Base-by-base conservation (phyloP, 2,329 filamentous ascomycete species). In the Mollisia scopiformis region DNA sequence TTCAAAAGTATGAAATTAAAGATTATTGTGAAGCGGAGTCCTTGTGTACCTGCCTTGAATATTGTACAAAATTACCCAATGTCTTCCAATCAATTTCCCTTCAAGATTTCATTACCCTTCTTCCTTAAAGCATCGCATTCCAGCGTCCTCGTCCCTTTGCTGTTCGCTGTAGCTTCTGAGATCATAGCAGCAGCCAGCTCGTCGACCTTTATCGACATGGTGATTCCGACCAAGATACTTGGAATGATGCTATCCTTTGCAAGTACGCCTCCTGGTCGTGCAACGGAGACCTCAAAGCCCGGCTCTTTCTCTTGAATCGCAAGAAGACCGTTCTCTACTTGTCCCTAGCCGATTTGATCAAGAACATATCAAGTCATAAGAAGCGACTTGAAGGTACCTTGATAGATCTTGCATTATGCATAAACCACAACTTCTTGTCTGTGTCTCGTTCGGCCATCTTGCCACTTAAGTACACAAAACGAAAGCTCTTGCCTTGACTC, bases 391-490 rank as follows among this genome's bases (percentile, higher is more conserved):
- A 25, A 2, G 59, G 25, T 55, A 73, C 74, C 60, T 74, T 68
- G 30, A 73, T 66, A 28, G 62, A 68, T 41, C 75, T 65, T 35
- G 57, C 57, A 30, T 71, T 68, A 3, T 66, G 55, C 51, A 73
- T 27, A 47, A 47, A 47, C 77, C 76, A 80, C 35, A 79, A 61
- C 14, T 69, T 69, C 53, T 73, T 72, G 23, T 71, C 72, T 64
- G 75, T 72, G 61, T 79, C 74, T 58, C 75, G 72, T 62, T 79
- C 76, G 16, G 76, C 74, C 23, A 74, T 70, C 52, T 66, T 73
- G 14, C 73, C 75, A 53, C 72, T 75, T 27, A 77, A 62, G 64
- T 77, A 80, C 2, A 81, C 65, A 61, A 81, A 81, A 1, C 77
- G 71, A 61, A 82, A 80, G 35, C 65, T 73, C 43, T 68, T 69